These are phyloP conservation scores for Plasmodium reichenowi DNA, from an alignment of 169 alveolate species.

Conservation along the genomic window DNA sequence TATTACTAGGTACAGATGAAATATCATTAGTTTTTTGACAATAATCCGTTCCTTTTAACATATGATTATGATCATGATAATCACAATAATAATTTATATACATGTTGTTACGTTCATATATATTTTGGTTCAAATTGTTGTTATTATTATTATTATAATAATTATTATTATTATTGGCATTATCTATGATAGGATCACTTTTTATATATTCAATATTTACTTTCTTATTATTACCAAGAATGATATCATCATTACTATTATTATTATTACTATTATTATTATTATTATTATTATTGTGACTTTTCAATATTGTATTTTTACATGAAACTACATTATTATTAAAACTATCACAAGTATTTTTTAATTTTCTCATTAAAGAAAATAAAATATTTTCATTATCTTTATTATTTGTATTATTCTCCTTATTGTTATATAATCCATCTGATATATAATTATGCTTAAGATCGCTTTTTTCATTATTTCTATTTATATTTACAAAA, in stretches of 20 bases:
- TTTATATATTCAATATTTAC: conserved; percentile 8
- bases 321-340: background rate
- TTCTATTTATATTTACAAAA: too few relatives aligned
- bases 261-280: background rate
- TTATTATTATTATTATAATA: background rate
- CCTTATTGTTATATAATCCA: background rate
- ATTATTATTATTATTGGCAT: background rate
- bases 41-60: too few relatives aligned
- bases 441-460: background rate
- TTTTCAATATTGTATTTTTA: background rate
- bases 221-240: background rate
- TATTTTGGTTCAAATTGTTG: background rate
- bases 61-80: conserved; percentile 8
- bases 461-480: background rate
- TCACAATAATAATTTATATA: conserved; percentile 27
- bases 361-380: background rate
- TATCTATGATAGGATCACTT: background rate
- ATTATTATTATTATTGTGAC: background rate
- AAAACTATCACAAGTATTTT: background rate
- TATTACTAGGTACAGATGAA: too few relatives aligned
- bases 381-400: conserved; percentile 6
- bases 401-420: conserved; percentile 1
- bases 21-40: too few relatives aligned
- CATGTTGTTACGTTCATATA: background rate
- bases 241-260: background rate